Conservation (phyloP, 768 basidiomycete species). For the Imleria badia region DNA sequence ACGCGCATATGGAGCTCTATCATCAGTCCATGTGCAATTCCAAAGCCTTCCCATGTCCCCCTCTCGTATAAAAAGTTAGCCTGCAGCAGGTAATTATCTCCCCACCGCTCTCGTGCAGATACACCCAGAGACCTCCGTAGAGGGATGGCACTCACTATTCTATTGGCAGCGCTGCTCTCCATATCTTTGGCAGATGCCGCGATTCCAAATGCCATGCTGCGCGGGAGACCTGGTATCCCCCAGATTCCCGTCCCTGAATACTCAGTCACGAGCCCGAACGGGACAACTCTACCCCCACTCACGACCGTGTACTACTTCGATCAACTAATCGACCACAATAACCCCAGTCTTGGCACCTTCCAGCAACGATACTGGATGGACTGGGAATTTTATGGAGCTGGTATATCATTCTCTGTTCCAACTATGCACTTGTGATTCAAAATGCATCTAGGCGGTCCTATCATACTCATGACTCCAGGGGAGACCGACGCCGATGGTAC, state of each 20-base stretch:
- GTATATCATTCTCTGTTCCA: not conserved
- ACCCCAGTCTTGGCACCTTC: slow-evolving; percentile 70
- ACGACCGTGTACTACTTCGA: slow-evolving; percentile 31
- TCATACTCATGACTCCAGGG: slow-evolving; percentile 52
- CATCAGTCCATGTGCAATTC: slow-evolving; percentile 1
- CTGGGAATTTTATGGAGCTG: too few relatives aligned
- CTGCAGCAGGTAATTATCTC: not conserved
- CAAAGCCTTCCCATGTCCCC: slow-evolving; percentile 5
- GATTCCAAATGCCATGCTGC: slow-evolving; percentile 20
- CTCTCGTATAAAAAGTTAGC: slow-evolving; percentile 5
- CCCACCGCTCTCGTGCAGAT: not conserved
- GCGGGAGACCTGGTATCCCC: slow-evolving; percentile 18
- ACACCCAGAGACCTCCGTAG: not conserved
- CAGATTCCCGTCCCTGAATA: slow-evolving; percentile 10
- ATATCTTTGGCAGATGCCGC: slow-evolving; percentile 20
- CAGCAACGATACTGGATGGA: slow-evolving; percentile 66
- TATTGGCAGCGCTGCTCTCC: slow-evolving; percentile 10
- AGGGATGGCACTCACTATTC: slow-evolving; percentile 11
- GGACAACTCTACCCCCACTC: slow-evolving; percentile 25
- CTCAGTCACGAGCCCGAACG: slow-evolving; percentile 19
- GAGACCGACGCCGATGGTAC: slow-evolving; percentile 53
- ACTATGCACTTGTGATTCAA: not conserved
- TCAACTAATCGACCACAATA: slow-evolving; percentile 43
- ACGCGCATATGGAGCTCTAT: slow-evolving; percentile 2
- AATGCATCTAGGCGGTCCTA: slow-evolving; percentile 22